A percentile compares a stretch with the other conserved stretches of the same genome.
Evolutionary conservation across 345 rosid species (phyloP).

Genomic region (Atalantia buxifolia): DNA sequence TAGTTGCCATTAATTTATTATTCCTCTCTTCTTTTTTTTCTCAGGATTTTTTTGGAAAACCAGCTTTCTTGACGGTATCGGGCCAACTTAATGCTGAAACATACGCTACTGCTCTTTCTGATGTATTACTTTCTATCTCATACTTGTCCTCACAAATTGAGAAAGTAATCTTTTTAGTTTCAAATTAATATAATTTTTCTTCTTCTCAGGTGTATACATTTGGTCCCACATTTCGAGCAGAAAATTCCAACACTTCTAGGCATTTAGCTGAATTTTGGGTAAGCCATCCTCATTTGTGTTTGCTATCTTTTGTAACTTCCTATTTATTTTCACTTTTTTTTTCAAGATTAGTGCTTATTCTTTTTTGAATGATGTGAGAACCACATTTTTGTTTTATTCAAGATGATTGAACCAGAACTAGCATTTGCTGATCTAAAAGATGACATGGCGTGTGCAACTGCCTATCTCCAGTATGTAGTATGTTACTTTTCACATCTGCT

Average conservation of each 20-base stretch:
- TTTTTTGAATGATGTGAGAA: slow-evolving; percentile 3
- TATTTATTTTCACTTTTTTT: slow-evolving; percentile 1
- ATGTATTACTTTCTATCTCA: slow-evolving; percentile 41
- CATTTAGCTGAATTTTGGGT: slow-evolving; percentile 99
- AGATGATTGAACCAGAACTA: slow-evolving; percentile 99
- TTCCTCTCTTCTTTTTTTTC: slow-evolving; percentile 12
- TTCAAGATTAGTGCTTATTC: background rate
- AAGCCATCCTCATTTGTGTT: slow-evolving; percentile 19
- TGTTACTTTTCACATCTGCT: slow-evolving; percentile 61
- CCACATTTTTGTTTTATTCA: slow-evolving; percentile 12
- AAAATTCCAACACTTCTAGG: slow-evolving; percentile 90
- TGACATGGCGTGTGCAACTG: slow-evolving; percentile 99
- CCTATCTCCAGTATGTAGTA: slow-evolving; percentile 99
- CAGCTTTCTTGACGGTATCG: slow-evolving; percentile 95
- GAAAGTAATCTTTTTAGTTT: slow-evolving; percentile 1
- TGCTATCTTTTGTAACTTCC: slow-evolving; percentile 7
- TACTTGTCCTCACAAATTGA: slow-evolving; percentile 8
- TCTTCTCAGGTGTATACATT: slow-evolving; percentile 77
- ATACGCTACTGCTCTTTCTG: slow-evolving; percentile 94
- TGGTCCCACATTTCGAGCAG: slow-evolving; percentile 99
- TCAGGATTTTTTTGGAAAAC: slow-evolving; percentile 96
- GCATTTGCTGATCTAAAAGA: slow-evolving; percentile 97
- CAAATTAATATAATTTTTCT: background rate
- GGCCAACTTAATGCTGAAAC: slow-evolving; percentile 99
- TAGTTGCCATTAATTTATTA: slow-evolving; percentile 5